These are phyloP conservation scores for Capsicum rhomboideum DNA, from an alignment of 257 asterid genomes.

Conservation along the genomic window DNA sequence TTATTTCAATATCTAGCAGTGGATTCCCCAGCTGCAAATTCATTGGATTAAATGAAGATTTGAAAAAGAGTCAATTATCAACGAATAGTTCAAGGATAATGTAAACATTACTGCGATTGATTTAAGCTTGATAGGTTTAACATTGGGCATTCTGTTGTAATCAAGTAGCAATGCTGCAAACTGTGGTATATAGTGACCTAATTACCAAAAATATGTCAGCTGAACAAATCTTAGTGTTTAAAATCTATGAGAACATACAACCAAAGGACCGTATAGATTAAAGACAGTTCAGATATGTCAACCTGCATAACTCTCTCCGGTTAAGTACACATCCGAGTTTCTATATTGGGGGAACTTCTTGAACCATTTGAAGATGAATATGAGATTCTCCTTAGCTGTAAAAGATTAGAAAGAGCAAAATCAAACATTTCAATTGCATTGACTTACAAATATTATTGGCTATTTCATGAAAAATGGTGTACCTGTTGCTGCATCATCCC, in stretches of 20 bases:
- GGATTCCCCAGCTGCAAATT: slow-evolving; percentile 19
- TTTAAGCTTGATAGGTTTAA: slow-evolving; percentile 18
- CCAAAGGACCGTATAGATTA: neutral
- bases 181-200: slow-evolving; percentile 21
- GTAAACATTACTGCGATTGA: slow-evolving; percentile 13
- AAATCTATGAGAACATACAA: neutral
- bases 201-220: neutral
- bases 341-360: slow-evolving; percentile 11
- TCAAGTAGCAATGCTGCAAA: slow-evolving; percentile 15
- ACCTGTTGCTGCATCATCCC: slow-evolving; percentile 16
- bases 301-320: slow-evolving; percentile 26
- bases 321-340: slow-evolving; percentile 17
- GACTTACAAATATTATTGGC: neutral
- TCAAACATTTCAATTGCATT: neutral
- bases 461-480: neutral
- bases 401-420: neutral
- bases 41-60: neutral
- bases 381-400: slow-evolving; percentile 17
- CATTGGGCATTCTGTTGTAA: slow-evolving; percentile 8
- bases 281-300: neutral
- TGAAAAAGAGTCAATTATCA: neutral
- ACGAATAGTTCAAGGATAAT: neutral
- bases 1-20: slow-evolving; percentile 10
- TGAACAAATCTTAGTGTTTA: neutral
- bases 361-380: slow-evolving; percentile 19